A percentile compares a stretch with the other conserved stretches of the same genome.
These are phyloP conservation scores for Penstemon eatonii DNA, from an alignment of 257 asterid species.

Conservation along the genomic window DNA sequence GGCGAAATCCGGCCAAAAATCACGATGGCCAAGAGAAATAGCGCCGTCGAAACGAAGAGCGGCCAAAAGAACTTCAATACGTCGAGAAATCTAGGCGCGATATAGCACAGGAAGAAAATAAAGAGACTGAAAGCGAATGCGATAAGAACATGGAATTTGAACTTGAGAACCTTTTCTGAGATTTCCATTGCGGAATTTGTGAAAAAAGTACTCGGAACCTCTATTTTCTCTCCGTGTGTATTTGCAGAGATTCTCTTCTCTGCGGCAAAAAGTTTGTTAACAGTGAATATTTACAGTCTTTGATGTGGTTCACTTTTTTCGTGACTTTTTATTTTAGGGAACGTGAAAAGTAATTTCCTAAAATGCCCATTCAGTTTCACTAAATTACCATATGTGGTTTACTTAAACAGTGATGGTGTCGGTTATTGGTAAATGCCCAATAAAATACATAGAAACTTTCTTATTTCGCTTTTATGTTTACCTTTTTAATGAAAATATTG, in stretches of 20 bases:
- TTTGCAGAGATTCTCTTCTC: constrained; percentile 63
- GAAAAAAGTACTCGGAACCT: constrained; percentile 20
- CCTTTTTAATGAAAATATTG: not conserved
- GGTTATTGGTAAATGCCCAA: not conserved
- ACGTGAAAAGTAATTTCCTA: constrained; percentile 21
- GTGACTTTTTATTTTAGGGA: constrained; percentile 25
- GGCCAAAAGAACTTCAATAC: constrained; percentile 67
- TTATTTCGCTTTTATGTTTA: not conserved
- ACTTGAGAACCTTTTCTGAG: constrained; percentile 48
- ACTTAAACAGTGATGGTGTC: not conserved
- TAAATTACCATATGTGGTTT: not conserved
- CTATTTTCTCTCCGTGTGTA: constrained; percentile 30
- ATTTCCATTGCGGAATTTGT: constrained; percentile 49
- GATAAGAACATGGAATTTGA: constrained; percentile 51
- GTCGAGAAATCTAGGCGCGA: constrained; percentile 59
- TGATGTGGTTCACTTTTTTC: constrained; percentile 22
- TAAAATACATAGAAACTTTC: not conserved
- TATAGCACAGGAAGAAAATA: constrained; percentile 29
- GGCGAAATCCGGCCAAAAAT: constrained; percentile 61
- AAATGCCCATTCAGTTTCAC: constrained; percentile 28
- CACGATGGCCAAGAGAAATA: constrained; percentile 53
- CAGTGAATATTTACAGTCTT: too few relatives aligned
- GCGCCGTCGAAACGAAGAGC: constrained; percentile 66
- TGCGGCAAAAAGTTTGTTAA: constrained; percentile 26
- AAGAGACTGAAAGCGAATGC: constrained; percentile 20